phyloP scores from a whole-genome alignment of 2,329 filamentous ascomycete species.

The Cladophialophora exuberans region DNA sequence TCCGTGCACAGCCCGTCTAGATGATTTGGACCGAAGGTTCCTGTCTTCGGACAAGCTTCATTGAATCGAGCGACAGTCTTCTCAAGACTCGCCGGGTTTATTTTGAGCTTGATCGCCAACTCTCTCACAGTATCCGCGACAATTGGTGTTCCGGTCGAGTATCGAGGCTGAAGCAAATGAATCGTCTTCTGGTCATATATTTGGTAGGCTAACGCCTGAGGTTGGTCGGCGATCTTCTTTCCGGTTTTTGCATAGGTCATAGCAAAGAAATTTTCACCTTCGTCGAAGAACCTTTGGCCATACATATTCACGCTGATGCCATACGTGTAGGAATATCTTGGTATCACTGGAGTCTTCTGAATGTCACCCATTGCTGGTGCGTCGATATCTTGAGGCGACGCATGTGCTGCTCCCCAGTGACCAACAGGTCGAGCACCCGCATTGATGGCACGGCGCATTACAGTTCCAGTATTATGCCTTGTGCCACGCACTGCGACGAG shows the following conservation, averaged over 20 bases:
- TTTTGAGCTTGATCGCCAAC: constrained; percentile 55
- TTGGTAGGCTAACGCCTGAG: constrained; percentile 63
- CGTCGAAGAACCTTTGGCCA: constrained; percentile 66
- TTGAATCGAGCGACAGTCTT: constrained; percentile 11
- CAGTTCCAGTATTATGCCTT: constrained; percentile 65
- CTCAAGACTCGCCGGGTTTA: constrained; percentile 47
- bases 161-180: constrained; percentile 60
- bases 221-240: constrained; percentile 63
- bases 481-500: constrained; percentile 64
- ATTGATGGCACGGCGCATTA: constrained; percentile 53
- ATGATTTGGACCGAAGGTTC: constrained; percentile 60
- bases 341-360: constrained; percentile 64
- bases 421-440: constrained; percentile 58
- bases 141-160: constrained; percentile 62
- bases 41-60: constrained; percentile 39
- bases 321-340: constrained; percentile 68
- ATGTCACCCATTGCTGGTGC: constrained; percentile 60
- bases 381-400: constrained; percentile 66
- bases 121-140: constrained; percentile 56
- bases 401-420: constrained; percentile 67
- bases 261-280: constrained; percentile 66
- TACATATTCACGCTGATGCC: constrained; percentile 65
- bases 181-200: constrained; percentile 62
- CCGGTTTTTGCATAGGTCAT: constrained; percentile 70
- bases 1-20: constrained; percentile 65